Conservation (phyloP, 2,329 filamentous ascomycete species). For the Sarocladium oryzae region DNA sequence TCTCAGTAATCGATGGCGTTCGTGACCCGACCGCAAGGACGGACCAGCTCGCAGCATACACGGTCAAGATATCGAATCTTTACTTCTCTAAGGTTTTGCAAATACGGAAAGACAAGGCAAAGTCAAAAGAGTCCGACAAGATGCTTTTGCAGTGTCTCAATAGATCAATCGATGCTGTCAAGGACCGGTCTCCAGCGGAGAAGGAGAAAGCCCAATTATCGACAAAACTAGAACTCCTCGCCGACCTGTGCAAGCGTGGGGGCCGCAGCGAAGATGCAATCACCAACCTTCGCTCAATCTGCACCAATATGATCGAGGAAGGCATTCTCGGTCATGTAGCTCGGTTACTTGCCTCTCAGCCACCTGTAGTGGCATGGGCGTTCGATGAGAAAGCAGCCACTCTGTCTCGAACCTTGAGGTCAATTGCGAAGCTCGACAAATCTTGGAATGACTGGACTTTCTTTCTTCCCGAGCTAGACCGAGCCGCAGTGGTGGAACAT, state of each 20-base stretch:
- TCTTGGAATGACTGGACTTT: slow-evolving; percentile 52
- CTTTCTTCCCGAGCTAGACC: slow-evolving; percentile 43
- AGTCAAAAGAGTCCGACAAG: slow-evolving; percentile 29
- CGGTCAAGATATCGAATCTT: slow-evolving; percentile 63
- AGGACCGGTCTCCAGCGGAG: slow-evolving; percentile 45
- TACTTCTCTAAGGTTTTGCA: slow-evolving; percentile 60
- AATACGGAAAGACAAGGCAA: slow-evolving; percentile 37
- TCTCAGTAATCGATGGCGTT: slow-evolving; percentile 46
- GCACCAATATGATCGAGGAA: slow-evolving; percentile 53
- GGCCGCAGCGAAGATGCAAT: slow-evolving; percentile 52
- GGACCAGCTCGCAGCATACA: slow-evolving; percentile 38
- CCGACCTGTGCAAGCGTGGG: slow-evolving; percentile 49
- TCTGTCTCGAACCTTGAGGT: slow-evolving; percentile 53
- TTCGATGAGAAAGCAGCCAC: slow-evolving; percentile 40
- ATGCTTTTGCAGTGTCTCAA: slow-evolving; percentile 50
- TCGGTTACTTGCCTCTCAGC: slow-evolving; percentile 37
- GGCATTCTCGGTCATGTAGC: slow-evolving; percentile 51
- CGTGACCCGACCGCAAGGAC: slow-evolving; percentile 28
- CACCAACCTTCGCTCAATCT: slow-evolving; percentile 52
- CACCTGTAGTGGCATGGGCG: slow-evolving; percentile 49
- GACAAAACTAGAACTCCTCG: slow-evolving; percentile 61
- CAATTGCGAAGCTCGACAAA: slow-evolving; percentile 52
- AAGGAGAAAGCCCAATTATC: slow-evolving; percentile 53
- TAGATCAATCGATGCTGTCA: slow-evolving; percentile 57
- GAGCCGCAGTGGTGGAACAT: slow-evolving; percentile 54